Evolutionary conservation across 208 protist genomes (phyloP).

Genomic region (Trypanosoma melophagium): DNA sequence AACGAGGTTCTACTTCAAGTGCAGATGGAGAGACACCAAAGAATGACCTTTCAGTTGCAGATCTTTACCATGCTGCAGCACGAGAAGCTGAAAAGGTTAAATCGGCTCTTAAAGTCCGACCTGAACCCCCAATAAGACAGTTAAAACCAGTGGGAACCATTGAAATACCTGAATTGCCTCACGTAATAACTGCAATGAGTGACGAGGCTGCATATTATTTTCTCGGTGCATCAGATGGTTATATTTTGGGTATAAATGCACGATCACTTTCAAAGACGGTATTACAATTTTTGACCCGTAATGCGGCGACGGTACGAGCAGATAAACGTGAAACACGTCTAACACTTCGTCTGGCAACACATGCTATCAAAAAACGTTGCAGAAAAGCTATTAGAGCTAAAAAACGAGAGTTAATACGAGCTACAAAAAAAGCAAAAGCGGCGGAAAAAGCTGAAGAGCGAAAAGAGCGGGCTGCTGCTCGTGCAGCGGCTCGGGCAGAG

Average conservation of each 20-base stretch:
- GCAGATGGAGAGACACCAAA: not conserved
- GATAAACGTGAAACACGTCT: slow-evolving; percentile 39
- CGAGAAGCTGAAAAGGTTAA: slow-evolving; percentile 23
- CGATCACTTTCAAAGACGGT: slow-evolving; percentile 45
- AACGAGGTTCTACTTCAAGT: not conserved
- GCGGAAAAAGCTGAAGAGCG: slow-evolving; percentile 42
- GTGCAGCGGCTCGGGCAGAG: slow-evolving; percentile 31
- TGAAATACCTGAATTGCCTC: slow-evolving; percentile 56
- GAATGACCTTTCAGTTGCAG: not conserved
- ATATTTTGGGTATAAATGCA: slow-evolving; percentile 62
- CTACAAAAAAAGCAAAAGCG: slow-evolving; percentile 36
- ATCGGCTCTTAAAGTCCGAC: slow-evolving; percentile 59
- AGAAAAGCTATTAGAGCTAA: slow-evolving; percentile 38
- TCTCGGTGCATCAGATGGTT: slow-evolving; percentile 58
- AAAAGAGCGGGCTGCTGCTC: slow-evolving; percentile 40
- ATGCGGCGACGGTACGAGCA: slow-evolving; percentile 39
- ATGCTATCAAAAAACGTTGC: slow-evolving; percentile 37
- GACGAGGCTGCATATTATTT: slow-evolving; percentile 38
- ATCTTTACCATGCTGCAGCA: slow-evolving; percentile 17
- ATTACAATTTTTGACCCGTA: slow-evolving; percentile 46
- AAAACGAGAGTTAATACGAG: slow-evolving; percentile 39
- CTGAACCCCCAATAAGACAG: slow-evolving; percentile 38
- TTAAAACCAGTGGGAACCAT: slow-evolving; percentile 52
- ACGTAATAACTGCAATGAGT: slow-evolving; percentile 25
- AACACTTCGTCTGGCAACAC: slow-evolving; percentile 41